Base-by-base conservation (phyloP, 2,329 filamentous ascomycete species). In the Didymella keratinophila region DNA sequence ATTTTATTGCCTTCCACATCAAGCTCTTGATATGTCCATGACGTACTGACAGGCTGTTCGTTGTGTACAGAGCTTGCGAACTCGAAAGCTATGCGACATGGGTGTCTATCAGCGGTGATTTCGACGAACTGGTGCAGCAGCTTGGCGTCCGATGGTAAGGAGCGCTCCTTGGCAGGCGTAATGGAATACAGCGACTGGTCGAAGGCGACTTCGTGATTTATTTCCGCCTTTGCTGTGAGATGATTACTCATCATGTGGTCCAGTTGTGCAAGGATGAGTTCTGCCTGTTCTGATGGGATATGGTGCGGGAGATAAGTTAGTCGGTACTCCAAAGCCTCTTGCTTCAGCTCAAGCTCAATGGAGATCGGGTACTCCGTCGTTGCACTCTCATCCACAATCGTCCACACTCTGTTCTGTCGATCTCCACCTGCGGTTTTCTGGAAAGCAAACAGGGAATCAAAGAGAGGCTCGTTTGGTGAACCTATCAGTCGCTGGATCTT, bases 381-480 rank as follows among this genome's bases (percentile, higher is more conserved):
- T 6, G 90, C 89, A 49, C 85, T 80, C 58, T 96, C 92, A 16
- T 86, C 79, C 1, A 86, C 62, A 0, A 90, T 63, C 7, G 79
- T 79, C 89, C 91, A 96, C 0, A 82, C 30, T 78, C 65, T 51
- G 2, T 55, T 65, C 60, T 46, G 34, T 58, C 53, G 34, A 52
- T 64, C 18, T 50, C 77, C 64, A 10, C 28, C 55, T 9, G 62
- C 20, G 57, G 81, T 70, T 63, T 90, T 91, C 70, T 97, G 93
- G 69, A 93, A 94, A 0, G 92, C 89, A 58, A 97, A 86, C 1
- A 97, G 81, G 0, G 92, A 94, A 70, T 97, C 93, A 66, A 97
- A 97, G 0, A 95, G 80, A 0, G 84, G 79, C 7, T 85, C 83
- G 23, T 89, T 86, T 0, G 88, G 80, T 57, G 86, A 82, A 0